Percentiles rank a stretch among this genome's conserved stretches.
These are phyloP conservation scores for Melaleuca alternifolia DNA, from an alignment of 345 rosid species.

Conservation along the genomic window DNA sequence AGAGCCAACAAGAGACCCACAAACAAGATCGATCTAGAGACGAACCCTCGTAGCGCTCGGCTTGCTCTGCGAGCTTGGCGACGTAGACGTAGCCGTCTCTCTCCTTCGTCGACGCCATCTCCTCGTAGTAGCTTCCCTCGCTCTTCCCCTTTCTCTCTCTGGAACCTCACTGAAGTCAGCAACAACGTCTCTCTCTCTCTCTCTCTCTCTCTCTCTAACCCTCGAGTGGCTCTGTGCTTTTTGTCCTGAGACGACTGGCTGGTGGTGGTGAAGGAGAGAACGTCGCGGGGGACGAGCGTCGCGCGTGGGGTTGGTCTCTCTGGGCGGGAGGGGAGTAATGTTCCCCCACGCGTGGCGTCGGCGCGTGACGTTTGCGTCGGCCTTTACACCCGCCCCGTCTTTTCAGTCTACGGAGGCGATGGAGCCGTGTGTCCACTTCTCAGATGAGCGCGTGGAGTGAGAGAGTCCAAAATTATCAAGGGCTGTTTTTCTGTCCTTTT, in stretches of 20 bases:
- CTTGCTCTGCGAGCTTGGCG: conserved; percentile 57
- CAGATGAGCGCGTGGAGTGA: neutral
- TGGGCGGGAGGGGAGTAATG: no score
- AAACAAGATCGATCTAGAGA: neutral
- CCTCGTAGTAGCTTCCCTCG: conserved; percentile 1
- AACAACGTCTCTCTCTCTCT: neutral
- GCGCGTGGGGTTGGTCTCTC: neutral
- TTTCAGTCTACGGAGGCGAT: neutral
- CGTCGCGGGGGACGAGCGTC: neutral
- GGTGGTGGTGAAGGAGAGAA: neutral
- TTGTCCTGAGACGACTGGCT: neutral
- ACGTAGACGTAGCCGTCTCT: conserved; percentile 33
- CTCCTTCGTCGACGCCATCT: conserved; percentile 26
- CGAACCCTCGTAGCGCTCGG: conserved; percentile 46
- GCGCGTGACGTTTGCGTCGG: neutral
- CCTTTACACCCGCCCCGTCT: no score
- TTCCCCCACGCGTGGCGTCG: neutral
- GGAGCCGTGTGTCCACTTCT: neutral
- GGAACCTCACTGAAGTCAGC: no score
- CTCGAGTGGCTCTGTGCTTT: neutral
- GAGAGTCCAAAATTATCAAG: neutral
- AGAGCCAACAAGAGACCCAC: neutral
- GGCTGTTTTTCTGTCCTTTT: neutral
- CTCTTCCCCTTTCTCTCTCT: neutral
- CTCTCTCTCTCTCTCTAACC: neutral